Base-by-base conservation (phyloP, 129 eudicot species). In the Escallonia herrerae region DNA sequence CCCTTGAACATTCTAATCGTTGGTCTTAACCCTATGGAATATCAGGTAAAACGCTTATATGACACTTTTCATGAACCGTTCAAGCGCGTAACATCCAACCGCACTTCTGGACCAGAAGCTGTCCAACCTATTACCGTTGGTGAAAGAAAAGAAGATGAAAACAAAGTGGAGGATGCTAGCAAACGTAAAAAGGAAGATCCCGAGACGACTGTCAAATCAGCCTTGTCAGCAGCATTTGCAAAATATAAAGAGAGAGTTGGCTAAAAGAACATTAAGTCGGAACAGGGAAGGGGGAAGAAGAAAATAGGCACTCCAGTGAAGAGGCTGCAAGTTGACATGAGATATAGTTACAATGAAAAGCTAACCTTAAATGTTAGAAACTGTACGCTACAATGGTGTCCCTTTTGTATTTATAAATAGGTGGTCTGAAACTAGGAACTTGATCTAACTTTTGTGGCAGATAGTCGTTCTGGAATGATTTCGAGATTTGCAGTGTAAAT, bases 21-120 rank as follows among this genome's bases (percentile, higher is more conserved):
- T 41, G 22, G 15, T 64, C 14, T 8, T 39, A 12, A 11, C 9
- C 5, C 14, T 14, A 22, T 22, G 33, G 33, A 22, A 22, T 22
- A 71, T 50, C 83, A 93, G 99, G 99, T 93, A 40, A 93, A 84
- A 70, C 90, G 95, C 54, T 65, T 93, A 72, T 82, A 93, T 62
- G 99, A 93, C 64, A 86, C 99, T 43, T 93, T 93, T 60, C 96
- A 89, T 41, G 96, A 93, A 80, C 99, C 99, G 62, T 93, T 93
- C 67, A 93, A 93, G 79, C 93, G 91, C 15, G 66, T 74, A 15
- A 57, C 78, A 43, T 74, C 96, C 57, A 80, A 61, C 56, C 80
- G 56, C 15, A 63, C 80, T 42, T 40, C 83, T 4, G 43, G 56
- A 50, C 58, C 60, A 43, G 89, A 78, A 75, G 58, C 79, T n/a